Base-by-base conservation (phyloP, 164 flowering plant species). In the Stephania japonica region DNA sequence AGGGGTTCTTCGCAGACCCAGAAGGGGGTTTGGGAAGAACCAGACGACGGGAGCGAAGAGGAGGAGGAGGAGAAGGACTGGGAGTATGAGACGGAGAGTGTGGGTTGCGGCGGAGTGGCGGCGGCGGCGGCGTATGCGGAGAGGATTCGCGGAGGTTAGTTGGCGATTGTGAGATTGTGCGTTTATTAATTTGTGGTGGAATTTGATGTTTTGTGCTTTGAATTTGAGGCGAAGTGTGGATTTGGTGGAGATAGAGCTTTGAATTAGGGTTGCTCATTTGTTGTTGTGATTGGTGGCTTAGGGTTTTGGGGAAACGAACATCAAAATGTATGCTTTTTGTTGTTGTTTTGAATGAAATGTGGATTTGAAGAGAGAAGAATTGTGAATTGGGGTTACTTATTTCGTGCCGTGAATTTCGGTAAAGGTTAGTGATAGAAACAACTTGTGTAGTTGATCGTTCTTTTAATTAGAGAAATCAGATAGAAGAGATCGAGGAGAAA, bases 21-120 rank as follows among this genome's bases (percentile, higher is more conserved):
- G 1, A 64, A 42, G 61, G 82, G 75, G 11, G 50, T 32, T 42
- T 88, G 97, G 97, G 97, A 91, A 75, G 93, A 89, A 32, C 97
- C 94, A 26, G 88, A 84, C 44, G 93, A 84, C 70, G 92, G 88
- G 5, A 84, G 79, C 76, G 88, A 86, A 6, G 84, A 83, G 9
- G 84, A 85, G n/a, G 83, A 81, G 4, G 76, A 79, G 4, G 69
- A 66, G 38, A 65, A 66, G 38, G 69, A 42, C 21, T 86, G 83
- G 74, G 91, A 85, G 23, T 42, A 81, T 26, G 86, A 85, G 21
- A 26, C 78, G 78, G 88, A 81, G 67, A 27, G 32, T 64, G 71
- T 7, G 4, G 56, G 14, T 42, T 70, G 76, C 9, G 26, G 16
- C 6, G 43, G 79, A 11, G 21, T 64, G 9, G 70, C 78, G 49